phyloP scores from a whole-genome alignment of 164 flowering plant species.

The Houttuynia cordata region DNA sequence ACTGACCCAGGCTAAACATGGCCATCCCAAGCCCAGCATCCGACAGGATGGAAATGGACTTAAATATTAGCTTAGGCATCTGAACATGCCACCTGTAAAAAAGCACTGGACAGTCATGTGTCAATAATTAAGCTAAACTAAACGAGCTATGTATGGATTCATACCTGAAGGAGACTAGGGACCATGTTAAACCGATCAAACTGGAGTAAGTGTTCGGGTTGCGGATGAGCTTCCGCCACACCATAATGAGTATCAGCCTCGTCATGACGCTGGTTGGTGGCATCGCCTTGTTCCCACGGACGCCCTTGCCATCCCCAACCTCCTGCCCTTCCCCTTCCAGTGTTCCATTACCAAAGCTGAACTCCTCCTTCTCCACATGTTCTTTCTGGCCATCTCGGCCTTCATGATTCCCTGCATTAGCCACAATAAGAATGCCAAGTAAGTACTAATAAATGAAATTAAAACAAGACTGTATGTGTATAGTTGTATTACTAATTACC shows the following conservation, averaged over 20 bases:
- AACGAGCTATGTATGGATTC: too few species aligned
- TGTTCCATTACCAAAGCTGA: slow-evolving; percentile 67
- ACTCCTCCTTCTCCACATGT: slow-evolving; percentile 53
- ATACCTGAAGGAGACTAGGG: slow-evolving; percentile 75
- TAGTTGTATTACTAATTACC: too few species aligned
- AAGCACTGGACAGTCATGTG: not conserved
- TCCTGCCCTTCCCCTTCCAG: slow-evolving; percentile 6
- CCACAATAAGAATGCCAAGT: not conserved
- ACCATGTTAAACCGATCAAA: slow-evolving; percentile 80
- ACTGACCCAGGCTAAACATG: slow-evolving; percentile 91
- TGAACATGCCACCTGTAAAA: slow-evolving; percentile 61
- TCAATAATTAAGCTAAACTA: too few species aligned
- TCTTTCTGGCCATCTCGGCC: slow-evolving; percentile 28
- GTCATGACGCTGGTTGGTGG: slow-evolving; percentile 97
- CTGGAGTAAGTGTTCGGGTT: slow-evolving; percentile 95
- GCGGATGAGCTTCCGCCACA: slow-evolving; percentile 89
- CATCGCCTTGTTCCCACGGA: slow-evolving; percentile 24
- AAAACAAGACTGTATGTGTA: not conserved
- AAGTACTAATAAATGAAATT: not conserved
- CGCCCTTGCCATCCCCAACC: not conserved
- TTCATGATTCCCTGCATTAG: slow-evolving; percentile 15
- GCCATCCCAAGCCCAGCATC: slow-evolving; percentile 99
- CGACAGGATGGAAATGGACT: slow-evolving; percentile 84
- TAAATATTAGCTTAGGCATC: slow-evolving; percentile 75
- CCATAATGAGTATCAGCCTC: slow-evolving; percentile 83